Base-by-base conservation (phyloP, 2,329 filamentous ascomycete genomes). In the Lizonia empirigonia region DNA sequence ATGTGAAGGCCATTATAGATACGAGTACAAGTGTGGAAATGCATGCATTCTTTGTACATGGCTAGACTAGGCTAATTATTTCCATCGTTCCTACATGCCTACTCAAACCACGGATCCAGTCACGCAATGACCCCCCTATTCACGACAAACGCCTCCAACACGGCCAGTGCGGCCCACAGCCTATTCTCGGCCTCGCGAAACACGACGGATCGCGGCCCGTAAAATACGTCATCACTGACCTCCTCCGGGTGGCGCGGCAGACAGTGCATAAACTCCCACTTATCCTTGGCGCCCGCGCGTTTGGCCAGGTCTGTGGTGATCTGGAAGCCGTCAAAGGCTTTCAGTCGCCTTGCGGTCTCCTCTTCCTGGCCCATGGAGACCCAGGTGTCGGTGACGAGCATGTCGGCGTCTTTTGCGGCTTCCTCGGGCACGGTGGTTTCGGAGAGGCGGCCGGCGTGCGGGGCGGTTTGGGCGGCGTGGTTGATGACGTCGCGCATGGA, bases 181-280 rank as follows among this genome's bases (percentile, higher is more conserved):
- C 94, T 85, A 71, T 99, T 99, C 77, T 97, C 92, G 0, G 91
- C 94, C 75, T 99, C 94, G 2, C 85, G 85, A 77, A 97, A 99
- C 4, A 97, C 94, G 20, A 99, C 78, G 30, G 90, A 96, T 66
- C 88, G 83, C 0, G 84, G 80, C 38, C 90, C 86, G 74, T 97
- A 97, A 70, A 99, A 97, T 1, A 99, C 92, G 68, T 94, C 91
- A 67, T 99, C 93, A 50, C 83, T 85, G 26, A 99, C 94, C 77
- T 99, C 94, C 74, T 99, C 93, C 0, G 84, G 84, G 70, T 99
- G 92, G 56, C 94, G 84, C 12, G 94, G 94, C 52, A 99, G 76
- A 73, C 94, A 99, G 78, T 99, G 94, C 94, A 99, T 97, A 73
- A 99, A 99, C 75, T 90, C 91, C 94, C 94, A 99, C 57, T 83